These are phyloP conservation scores for Evansstolkia leycettana DNA, from an alignment of 495 filamentous ascomycete genomes.

Conservation along the genomic window DNA sequence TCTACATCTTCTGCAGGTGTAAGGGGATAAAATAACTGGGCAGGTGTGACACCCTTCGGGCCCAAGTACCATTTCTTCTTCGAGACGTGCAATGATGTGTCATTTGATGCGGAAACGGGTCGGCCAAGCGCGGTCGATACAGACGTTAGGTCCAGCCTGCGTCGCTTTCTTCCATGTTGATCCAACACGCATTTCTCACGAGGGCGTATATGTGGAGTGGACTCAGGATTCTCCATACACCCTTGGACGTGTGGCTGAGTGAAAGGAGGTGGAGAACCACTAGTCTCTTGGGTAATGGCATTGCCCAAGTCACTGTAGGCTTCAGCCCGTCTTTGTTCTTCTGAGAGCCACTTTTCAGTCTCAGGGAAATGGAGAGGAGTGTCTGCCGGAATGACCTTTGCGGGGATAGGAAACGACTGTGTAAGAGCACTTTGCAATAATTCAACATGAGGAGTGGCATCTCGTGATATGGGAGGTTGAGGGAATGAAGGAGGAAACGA, in stretches of 20 bases:
- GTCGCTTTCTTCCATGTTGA: conserved; percentile 28
- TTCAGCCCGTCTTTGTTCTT: neutral
- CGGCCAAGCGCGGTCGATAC: neutral
- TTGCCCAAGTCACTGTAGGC: too few species aligned
- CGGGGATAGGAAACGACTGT: neutral
- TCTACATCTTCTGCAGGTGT: conserved; percentile 5
- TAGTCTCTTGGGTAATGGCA: too few species aligned
- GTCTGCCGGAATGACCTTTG: too few species aligned
- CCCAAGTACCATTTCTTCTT: conserved; percentile 20
- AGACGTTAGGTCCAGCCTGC: conserved; percentile 13
- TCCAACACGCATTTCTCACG: conserved; percentile 22
- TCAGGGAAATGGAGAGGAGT: too few species aligned
- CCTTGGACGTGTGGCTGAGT: neutral
- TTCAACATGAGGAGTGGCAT: conserved; percentile 1
- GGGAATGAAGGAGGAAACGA: neutral
- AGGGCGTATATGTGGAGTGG: conserved; percentile 2
- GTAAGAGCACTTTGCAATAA: neutral
- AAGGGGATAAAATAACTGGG: conserved; percentile 15
- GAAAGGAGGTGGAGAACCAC: neutral
- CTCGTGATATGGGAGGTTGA: neutral
- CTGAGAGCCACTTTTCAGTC: neutral
- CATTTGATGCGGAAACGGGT: neutral
- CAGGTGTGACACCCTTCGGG: conserved; percentile 6
- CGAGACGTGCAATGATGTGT: neutral
- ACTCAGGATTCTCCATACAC: neutral